These are phyloP conservation scores for Xylogone sp. DNA, from an alignment of 2,329 filamentous ascomycete species.

Conservation along the genomic window DNA sequence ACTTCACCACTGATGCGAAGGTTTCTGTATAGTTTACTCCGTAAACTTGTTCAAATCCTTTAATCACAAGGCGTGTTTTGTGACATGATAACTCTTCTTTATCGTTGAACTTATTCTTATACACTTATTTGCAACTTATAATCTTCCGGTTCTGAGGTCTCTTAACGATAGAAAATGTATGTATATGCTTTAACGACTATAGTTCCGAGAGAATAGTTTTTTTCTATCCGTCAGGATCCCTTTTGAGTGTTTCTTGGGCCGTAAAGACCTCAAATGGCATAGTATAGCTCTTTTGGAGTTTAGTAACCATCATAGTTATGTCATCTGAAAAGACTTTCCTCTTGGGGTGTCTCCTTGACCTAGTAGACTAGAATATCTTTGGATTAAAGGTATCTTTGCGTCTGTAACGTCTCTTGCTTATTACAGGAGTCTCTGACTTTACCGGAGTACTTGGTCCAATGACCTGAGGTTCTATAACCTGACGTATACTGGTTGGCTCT, in stretches of 20 bases:
- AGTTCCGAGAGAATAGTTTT: background rate
- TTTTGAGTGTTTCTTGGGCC: background rate
- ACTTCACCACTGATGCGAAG: slow-evolving; percentile 1
- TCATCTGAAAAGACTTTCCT: background rate
- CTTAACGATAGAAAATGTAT: background rate
- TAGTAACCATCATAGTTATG: background rate
- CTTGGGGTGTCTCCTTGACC: background rate
- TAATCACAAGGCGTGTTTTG: background rate
- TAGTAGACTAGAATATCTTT: background rate
- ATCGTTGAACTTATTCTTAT: background rate
- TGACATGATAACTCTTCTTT: background rate
- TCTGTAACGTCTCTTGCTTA: background rate
- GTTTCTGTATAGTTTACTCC: slow-evolving; percentile 1
- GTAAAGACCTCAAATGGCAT: background rate
- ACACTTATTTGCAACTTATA: background rate
- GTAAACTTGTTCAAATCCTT: background rate
- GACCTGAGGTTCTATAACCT: background rate
- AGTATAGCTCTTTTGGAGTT: background rate
- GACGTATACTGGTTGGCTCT: background rate
- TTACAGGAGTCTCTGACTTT: background rate
- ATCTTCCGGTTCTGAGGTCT: background rate
- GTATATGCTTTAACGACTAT: background rate
- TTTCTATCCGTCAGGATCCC: background rate
- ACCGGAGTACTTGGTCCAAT: background rate
- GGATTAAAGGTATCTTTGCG: background rate